Conservation (phyloP, 1,284 basidiomycete genomes). For the Leccinum angustisporum region DNA sequence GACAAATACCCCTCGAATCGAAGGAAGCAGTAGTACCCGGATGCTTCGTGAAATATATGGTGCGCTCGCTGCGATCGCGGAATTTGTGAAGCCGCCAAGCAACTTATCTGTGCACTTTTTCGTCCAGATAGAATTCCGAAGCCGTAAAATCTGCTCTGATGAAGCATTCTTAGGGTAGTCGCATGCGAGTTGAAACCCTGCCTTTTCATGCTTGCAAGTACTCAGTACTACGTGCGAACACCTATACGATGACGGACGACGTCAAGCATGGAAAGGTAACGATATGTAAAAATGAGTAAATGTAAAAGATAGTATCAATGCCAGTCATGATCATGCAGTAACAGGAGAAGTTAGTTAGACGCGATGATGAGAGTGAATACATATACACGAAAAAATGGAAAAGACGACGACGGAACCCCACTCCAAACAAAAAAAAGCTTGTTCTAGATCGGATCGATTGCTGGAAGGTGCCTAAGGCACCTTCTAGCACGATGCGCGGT, state of each 20-base stretch:
- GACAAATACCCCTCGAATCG: not conserved
- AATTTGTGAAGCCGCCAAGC: not conserved
- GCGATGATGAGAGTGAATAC: slow-evolving; percentile 2
- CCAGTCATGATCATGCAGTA: slow-evolving; percentile 5
- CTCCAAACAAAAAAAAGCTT: not conserved
- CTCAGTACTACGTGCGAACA: slow-evolving; percentile 13
- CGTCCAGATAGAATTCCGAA: not conserved
- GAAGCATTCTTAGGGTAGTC: not conserved
- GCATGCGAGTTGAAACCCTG: not conserved
- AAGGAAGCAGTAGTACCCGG: not conserved
- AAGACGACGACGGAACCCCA: not conserved
- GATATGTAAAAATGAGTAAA: not conserved
- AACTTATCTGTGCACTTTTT: not conserved
- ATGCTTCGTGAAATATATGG: not conserved
- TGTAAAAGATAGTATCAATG: slow-evolving; percentile 8
- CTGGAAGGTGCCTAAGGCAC: not conserved
- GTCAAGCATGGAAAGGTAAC: not conserved
- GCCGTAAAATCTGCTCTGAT: not conserved
- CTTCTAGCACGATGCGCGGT: not conserved
- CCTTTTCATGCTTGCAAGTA: slow-evolving; percentile 8
- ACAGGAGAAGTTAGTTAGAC: not conserved
- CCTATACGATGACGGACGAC: not conserved
- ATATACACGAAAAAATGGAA: not conserved
- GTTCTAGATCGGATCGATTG: not conserved
- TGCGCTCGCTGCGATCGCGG: not conserved